Evolutionary conservation across 208 protist genomes (phyloP), one percentile per base, ranked within the genome.

Genomic region (Angomonas deanei): DNA sequence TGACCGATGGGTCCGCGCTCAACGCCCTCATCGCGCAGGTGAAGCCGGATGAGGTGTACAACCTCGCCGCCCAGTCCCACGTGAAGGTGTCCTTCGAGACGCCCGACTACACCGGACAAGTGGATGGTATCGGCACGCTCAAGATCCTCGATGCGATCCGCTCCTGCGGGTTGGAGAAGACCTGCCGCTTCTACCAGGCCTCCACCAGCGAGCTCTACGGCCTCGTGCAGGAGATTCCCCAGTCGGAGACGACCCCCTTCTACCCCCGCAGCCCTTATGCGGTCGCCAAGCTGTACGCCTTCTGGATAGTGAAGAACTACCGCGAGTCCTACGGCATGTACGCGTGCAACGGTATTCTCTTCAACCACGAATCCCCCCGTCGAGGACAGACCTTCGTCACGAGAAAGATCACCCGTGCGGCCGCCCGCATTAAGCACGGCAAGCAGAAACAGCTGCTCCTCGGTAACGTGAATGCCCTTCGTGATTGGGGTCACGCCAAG

Each of bases 1-100:
- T 98, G 53, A 97, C 92, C 10, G 96, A 98, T 65, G 78, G 79
- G 1, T 90, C 78, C 26, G 80, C 74, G 59, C 73, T 97, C 15
- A 67, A 86, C 23, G 26, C 56, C 15, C 92, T 98, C 53, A 74
- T 98, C 32, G 50, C 62, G 6, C 42, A 67, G 39, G 66, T 96
- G 34, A 50, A 70, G 33, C 93, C 93, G n/a, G 69, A 72, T 52
- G 93, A 97, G 57, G 72, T 98, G 5, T 97, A 98, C 70, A 97
- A 97, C 72, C 76, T 98, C 15, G 86, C 74, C 15, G 97, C 97
- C 5, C 94, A 98, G 76, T 93, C 79, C 33, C 93, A 98, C 68
- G 93, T 98, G 23, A 97, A 97, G 68, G 94, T 98, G 6, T 98
- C 93, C 17, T 98, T 98, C 74, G 96, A 98, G 30, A 85, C 94